Base-by-base conservation (phyloP, 2,329 filamentous ascomycete genomes). In the Trichophyton equinum region DNA sequence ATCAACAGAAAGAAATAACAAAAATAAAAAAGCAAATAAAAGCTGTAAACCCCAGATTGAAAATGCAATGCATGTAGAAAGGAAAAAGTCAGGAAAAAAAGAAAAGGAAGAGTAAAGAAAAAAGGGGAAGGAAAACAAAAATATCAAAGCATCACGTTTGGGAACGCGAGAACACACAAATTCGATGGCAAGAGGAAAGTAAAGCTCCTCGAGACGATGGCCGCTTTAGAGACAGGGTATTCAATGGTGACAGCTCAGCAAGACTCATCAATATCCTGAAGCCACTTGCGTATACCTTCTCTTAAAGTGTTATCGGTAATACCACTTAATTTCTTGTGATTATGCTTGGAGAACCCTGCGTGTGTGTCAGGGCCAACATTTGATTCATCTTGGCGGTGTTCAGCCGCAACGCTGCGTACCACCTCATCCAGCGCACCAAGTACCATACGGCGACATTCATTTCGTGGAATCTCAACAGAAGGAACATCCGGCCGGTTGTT, bases 401-500 rank as follows among this genome's bases (percentile, higher is more conserved):
- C 77, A 5, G 77, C 77, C 13, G 77, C 78, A n/a, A 83, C 81
- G 58, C 78, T 77, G 60, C 75, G 78, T 38, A 82, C 81, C 2
- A 84, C 77, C 61, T 81, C 74, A 69, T 83, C 80, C 18, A 84
- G 70, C 4, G 82, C 81, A 59, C 80, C 80, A 9, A 83, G 77
- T 0, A 84, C 77, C 60, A 80, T 75, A 42, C 76, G 75, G 60
- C 78, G 79, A 66, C 81, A 83, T 65, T 83, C 80, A 2, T 72
- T 74, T 20, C 77, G 75, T 5, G 78, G 74, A 1, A 80, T 73
- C 65, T 81, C 79, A 2, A 74, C 62, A 9, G 74, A 68, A 25
- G 71, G 66, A 5, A 66, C 62, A 40, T 74, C 72, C 20, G 25
- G 27, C 20, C 44, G 22, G 30, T 38, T 58, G 22, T 9, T 33